Base-by-base conservation (phyloP, 495 filamentous ascomycete species). In the Talaromyces borbonicus region DNA sequence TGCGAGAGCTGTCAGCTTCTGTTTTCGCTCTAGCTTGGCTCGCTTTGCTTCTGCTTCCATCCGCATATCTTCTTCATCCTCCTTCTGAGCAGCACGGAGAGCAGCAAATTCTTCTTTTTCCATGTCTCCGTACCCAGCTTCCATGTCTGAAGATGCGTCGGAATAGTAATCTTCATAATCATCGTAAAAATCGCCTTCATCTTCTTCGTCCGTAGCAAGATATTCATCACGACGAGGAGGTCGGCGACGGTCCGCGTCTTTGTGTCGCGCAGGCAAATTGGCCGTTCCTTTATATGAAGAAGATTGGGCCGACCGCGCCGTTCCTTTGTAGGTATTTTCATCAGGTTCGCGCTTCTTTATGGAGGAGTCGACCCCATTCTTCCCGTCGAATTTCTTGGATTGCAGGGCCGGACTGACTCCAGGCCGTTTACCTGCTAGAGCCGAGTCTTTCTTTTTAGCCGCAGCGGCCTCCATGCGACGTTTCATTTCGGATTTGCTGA, bases 61-160 rank as follows among this genome's bases (percentile, higher is more conserved):
- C 14, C 53, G 62, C 52, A 71, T 55, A 32, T 79, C 77, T 57
- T 74, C 67, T 49, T 76, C 74, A 48, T 84, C 80, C 52, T 83
- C 80, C 52, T 65, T 67, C 36, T 65, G 67, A 5, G 79, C 80
- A 14, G 49, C 57, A 33, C 56, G 59, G 35, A 76, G 51, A 14
- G 78, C 75, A 6, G 49, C 47, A 5, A 53, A 58, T 59, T 84
- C 80, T 58, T 84, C 80, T 4, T 68, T 52, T 49, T 77, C 73
- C 36, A 83, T 58, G 49, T 81, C 79, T 37, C 71, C 70, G 18
- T 73, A 61, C 9, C 74, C 78, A 46, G 74, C 80, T 56, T 84
- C 80, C 80, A 84, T 84, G 48, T 80, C 80, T 9, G 77, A 79
- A 2, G 70, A 76, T 12, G 40, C 67, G 24, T 80, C 78, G 0